These are phyloP conservation scores for Yamagishiella unicocca DNA, from an alignment of 139 green algal genomes.

Conservation along the genomic window DNA sequence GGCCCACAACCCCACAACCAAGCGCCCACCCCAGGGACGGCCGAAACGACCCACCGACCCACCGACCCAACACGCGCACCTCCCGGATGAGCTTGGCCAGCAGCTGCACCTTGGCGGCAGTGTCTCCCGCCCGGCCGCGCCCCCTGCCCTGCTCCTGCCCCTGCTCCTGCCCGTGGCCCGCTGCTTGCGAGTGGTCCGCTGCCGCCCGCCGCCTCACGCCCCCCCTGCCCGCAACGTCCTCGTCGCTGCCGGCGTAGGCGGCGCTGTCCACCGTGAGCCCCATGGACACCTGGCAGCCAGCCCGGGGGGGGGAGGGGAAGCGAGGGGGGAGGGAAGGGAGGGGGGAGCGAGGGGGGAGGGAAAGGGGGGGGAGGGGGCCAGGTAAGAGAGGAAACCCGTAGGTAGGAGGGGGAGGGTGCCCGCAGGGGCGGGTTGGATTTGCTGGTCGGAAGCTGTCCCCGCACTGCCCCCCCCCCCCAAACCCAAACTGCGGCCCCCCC, in stretches of 20 bases:
- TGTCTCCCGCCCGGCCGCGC: background rate
- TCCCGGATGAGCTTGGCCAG: conserved; percentile 46
- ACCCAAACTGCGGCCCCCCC: too few species aligned
- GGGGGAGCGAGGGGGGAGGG: too few species aligned
- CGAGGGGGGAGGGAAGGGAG: too few species aligned
- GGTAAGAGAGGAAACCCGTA: too few species aligned
- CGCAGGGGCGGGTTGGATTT: too few species aligned
- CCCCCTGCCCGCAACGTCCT: conserved; percentile 29
- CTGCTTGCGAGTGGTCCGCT: background rate
- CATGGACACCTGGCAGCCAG: conserved; percentile 45
- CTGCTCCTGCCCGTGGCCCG: background rate
- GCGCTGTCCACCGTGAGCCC: conserved; percentile 48
- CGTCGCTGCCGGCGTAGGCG: conserved; percentile 57
- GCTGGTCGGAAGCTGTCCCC: too few species aligned
- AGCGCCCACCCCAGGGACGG: background rate
- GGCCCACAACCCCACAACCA: background rate
- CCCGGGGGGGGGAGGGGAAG: background rate
- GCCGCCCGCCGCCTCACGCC: background rate
- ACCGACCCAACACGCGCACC: conserved; percentile 31
- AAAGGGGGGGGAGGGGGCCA: too few species aligned
- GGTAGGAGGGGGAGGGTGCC: too few species aligned
- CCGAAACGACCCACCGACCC: background rate
- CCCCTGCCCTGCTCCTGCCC: background rate
- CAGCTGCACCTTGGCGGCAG: conserved; percentile 35
- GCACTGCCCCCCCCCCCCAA: too few species aligned